Evolutionary conservation across 2,329 filamentous ascomycete species (phyloP).

Genomic region (Monosporascus sp.): DNA sequence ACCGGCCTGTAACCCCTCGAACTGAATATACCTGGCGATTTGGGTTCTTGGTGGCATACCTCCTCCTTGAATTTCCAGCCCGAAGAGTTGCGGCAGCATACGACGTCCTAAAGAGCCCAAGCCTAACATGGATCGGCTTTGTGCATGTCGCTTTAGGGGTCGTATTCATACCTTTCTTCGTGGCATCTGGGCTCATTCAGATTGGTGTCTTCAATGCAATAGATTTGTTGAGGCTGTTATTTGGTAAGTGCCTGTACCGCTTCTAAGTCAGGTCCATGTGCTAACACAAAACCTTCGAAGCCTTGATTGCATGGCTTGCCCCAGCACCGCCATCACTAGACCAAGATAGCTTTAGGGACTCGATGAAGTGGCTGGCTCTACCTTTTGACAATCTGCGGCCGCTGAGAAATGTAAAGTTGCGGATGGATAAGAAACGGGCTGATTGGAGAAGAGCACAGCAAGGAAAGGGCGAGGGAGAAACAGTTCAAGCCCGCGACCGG

Average conservation of each 20-base stretch:
- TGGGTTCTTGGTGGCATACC: slow-evolving; percentile 1
- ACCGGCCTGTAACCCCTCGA: background rate
- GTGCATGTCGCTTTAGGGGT: background rate
- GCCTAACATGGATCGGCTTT: background rate
- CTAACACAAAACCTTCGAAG: background rate
- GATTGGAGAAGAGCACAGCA: background rate
- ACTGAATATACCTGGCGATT: background rate
- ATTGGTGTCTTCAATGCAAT: background rate
- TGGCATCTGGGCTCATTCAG: background rate
- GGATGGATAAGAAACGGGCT: background rate
- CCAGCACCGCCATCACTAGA: background rate
- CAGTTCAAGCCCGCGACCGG: background rate
- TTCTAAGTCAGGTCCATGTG: background rate
- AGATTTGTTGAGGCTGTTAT: background rate
- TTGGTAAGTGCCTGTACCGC: background rate
- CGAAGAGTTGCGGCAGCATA: background rate
- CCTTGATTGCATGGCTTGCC: background rate
- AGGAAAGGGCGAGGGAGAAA: background rate
- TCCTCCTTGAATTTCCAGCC: slow-evolving; percentile 1
- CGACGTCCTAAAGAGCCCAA: background rate
- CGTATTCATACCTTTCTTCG: background rate
- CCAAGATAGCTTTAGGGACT: too few relatives aligned
- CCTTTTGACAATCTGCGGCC: background rate
- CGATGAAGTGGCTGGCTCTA: background rate
- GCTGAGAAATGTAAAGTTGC: background rate